Evolutionary conservation across 164 flowering plant species (phyloP), one percentile per base, ranked within the genome.

Genomic region (Magnolia officinalis): DNA sequence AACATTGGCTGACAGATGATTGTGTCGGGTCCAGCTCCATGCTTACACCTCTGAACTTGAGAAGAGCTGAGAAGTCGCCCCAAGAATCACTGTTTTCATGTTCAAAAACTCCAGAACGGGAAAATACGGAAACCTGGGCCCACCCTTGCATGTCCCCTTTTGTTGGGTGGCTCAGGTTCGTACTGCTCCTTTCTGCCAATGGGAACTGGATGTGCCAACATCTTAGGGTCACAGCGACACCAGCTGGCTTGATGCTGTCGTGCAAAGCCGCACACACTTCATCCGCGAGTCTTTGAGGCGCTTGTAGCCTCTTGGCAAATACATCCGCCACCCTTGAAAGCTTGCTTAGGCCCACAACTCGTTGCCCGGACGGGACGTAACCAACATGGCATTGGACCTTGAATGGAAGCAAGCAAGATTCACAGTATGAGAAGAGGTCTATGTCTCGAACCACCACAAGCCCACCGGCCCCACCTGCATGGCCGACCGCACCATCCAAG

Each of bases 321-420:
- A 93, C 87, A 82, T 94, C 94, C 63, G 99, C 85, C 1, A 88
- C 99, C 50, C 97, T 86, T 72, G 98, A 90, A 67, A 96, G 89
- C 82, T 96, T 96, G 85, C 99, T 96, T 70, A 94, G 83, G 67
- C 98, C 99, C 0, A 96, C 88, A 67, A 96, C 98, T 45, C 88
- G 85, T 63, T 88, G 88, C 61, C 92, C 89, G 7, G 96, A 89
- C 63, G 99, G 98, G 37, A 94, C 86, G 81, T 94, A 96, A 71
- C 98, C 98, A n/a, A 94, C 90, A 81, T 96, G 98, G 78, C 97
- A 96, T 75, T 86, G 84, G 6, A 96, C 92, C 80, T 91, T 97
- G 81, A 96, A 96, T 0, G 99, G 99, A 66, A 94, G 92, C 85
- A 96, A 81, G 85, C 99, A 96, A 13, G 91, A 91, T 76, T 96